Evolutionary conservation across 1,284 basidiomycete genomes (phyloP).

Genomic region (Exobasidium cylindrosporum): DNA sequence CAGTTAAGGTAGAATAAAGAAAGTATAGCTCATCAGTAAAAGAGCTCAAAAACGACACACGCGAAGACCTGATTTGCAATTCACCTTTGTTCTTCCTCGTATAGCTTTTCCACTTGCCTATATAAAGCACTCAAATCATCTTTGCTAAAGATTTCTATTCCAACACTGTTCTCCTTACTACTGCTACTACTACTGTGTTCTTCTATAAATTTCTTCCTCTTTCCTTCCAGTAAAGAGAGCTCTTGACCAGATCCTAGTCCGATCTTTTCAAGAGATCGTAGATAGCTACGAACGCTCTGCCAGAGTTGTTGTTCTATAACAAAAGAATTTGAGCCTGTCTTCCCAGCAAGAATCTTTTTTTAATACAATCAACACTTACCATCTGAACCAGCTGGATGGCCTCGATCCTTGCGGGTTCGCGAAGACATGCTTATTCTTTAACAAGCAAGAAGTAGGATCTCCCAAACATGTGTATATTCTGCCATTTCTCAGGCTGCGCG

Average conservation of each 20-base stretch:
- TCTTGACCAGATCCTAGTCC: constrained; percentile 17
- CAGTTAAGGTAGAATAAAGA: too few relatives aligned
- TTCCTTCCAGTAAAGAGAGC: constrained; percentile 22
- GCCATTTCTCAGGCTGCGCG: too few relatives aligned
- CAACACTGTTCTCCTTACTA: constrained; percentile 21
- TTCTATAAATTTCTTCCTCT: constrained; percentile 4
- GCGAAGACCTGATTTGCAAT: constrained; percentile 15
- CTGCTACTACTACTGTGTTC: constrained; percentile 17
- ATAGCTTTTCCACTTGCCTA: constrained; percentile 28
- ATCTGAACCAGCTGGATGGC: constrained; percentile 4
- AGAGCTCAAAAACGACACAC: neutral
- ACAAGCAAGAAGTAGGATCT: too few relatives aligned
- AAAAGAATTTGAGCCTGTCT: too few relatives aligned
- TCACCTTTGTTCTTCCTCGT: constrained; percentile 21
- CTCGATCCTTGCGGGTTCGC: constrained; percentile 11
- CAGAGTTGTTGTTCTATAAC: constrained; percentile 46
- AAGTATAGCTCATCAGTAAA: too few relatives aligned
- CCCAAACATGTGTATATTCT: too few relatives aligned
- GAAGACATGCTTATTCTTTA: too few relatives aligned
- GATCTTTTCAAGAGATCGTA: constrained; percentile 41
- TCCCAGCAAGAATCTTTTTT: neutral
- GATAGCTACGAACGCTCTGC: constrained; percentile 41
- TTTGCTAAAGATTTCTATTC: constrained; percentile 20
- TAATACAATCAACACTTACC: neutral
- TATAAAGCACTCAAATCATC: constrained; percentile 26